A percentile compares a stretch with the other conserved stretches of the same genome.
Evolutionary conservation across 2,329 filamentous ascomycete genomes (phyloP).

Genomic region (Pseudogymnoascus pannorum): DNA sequence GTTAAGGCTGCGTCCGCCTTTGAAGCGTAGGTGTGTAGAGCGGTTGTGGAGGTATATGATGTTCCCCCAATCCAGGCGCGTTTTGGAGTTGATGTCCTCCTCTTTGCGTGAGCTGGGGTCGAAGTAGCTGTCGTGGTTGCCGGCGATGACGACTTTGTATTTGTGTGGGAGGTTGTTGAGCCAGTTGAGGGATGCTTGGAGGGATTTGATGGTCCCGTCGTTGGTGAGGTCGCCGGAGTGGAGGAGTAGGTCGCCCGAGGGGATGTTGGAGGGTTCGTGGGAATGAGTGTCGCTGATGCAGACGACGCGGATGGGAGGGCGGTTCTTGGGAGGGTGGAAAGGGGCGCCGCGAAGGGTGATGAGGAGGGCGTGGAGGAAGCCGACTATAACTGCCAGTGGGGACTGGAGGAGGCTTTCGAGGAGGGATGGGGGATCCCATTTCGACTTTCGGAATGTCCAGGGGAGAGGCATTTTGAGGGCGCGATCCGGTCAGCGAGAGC

Average conservation of each 20-base stretch:
- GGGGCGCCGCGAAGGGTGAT: constrained; percentile 61
- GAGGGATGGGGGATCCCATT: constrained; percentile 33
- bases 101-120: constrained; percentile 49
- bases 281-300: constrained; percentile 89
- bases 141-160: constrained; percentile 75
- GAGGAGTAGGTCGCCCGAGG: constrained; percentile 75
- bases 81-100: constrained; percentile 46
- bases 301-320: constrained; percentile 62
- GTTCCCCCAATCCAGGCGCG: constrained; percentile 51
- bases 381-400: constrained; percentile 57
- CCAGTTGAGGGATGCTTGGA: constrained; percentile 84
- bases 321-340: constrained; percentile 47
- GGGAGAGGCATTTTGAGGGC: constrained; percentile 19
- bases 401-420: constrained; percentile 60
- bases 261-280: constrained; percentile 50
- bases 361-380: constrained; percentile 56
- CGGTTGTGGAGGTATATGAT: constrained; percentile 71
- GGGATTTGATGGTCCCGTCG: constrained; percentile 60
- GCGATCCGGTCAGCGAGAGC: background rate
- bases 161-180: constrained; percentile 63
- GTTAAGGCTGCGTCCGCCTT: constrained; percentile 51
- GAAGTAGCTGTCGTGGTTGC: constrained; percentile 86
- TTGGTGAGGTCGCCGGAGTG: constrained; percentile 84
- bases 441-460: constrained; percentile 23
- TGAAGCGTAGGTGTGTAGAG: constrained; percentile 55